Conservation (phyloP, 192 early-diverging fungal species). For the Linnemannia hyalina region DNA sequence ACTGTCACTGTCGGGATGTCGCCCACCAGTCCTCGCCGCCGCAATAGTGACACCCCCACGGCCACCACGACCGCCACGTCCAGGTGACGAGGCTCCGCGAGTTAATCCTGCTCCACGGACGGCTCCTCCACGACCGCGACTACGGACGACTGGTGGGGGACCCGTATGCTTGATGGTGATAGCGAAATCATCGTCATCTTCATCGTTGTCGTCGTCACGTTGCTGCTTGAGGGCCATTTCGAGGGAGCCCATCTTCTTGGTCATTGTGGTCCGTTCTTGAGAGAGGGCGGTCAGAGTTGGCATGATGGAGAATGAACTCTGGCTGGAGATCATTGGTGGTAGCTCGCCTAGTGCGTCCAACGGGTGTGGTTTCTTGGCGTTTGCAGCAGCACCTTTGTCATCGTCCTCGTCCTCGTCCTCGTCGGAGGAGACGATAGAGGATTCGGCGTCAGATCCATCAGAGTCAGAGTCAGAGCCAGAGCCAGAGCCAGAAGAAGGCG, state of each 20-base stretch:
- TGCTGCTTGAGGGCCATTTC: not conserved
- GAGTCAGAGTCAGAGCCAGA: not conserved
- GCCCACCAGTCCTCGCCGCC: not conserved
- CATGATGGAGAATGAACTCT: not conserved
- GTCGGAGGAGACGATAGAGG: too few relatives aligned
- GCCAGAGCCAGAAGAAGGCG: not conserved
- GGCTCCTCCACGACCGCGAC: not conserved
- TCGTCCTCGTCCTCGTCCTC: not conserved
- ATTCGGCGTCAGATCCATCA: too few relatives aligned
- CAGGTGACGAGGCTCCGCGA: not conserved
- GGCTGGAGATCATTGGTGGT: not conserved
- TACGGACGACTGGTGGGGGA: not conserved
- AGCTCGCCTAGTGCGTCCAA: not conserved
- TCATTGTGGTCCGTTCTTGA: not conserved
- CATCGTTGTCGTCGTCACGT: not conserved
- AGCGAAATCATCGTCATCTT: not conserved
- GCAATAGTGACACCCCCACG: not conserved
- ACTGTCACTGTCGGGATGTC: not conserved
- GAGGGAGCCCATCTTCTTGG: conserved; percentile 3
- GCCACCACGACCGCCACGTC: not conserved
- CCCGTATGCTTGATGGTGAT: not conserved
- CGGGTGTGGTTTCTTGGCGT: not conserved
- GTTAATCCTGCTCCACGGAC: not conserved
- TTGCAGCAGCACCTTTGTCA: not conserved
- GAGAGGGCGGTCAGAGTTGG: not conserved